Evolutionary conservation across 805 yeast species (phyloP).

Genomic region (Saturnispora hagleri): DNA sequence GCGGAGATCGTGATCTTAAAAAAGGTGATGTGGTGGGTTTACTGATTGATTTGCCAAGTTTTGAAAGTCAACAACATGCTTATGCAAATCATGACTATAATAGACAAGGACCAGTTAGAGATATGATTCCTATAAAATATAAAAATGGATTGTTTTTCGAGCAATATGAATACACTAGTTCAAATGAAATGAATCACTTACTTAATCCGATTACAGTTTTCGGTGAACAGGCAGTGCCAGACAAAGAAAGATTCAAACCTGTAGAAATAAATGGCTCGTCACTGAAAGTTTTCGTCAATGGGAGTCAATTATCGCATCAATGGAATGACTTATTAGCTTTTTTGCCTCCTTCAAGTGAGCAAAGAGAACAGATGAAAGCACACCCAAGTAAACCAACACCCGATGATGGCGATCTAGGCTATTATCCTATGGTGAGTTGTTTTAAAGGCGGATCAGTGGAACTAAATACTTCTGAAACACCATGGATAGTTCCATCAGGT

Average conservation of each 20-base stretch:
- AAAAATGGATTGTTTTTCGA: conserved; percentile 74
- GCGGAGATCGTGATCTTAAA: conserved; percentile 28
- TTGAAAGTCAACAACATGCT: conserved; percentile 35
- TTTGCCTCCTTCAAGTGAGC: conserved; percentile 66
- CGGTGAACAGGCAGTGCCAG: conserved; percentile 58
- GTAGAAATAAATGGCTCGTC: conserved; percentile 49
- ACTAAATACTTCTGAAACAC: conserved; percentile 59
- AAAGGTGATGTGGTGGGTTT: conserved; percentile 82
- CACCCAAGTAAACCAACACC: conserved; percentile 21
- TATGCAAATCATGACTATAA: conserved; percentile 21
- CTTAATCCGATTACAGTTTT: conserved; percentile 63
- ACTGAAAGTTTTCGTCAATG: conserved; percentile 70
- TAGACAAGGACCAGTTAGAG: conserved; percentile 49
- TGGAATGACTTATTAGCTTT: conserved; percentile 65
- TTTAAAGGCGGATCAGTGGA: conserved; percentile 70
- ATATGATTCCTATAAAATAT: conserved; percentile 80
- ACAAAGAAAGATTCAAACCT: conserved; percentile 36
- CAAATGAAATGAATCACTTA: conserved; percentile 64
- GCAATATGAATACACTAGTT: conserved; percentile 66
- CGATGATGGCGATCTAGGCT: conserved; percentile 84
- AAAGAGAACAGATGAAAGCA: conserved; percentile 19
- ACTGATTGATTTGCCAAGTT: conserved; percentile 56
- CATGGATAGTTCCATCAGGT: conserved; percentile 35
- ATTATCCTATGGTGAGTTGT: conserved; percentile 83
- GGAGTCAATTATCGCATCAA: conserved; percentile 46